Evolutionary conservation across 1,284 basidiomycete genomes (phyloP), one percentile per base, ranked within the genome.

Genomic region (Rhodofomes roseus): DNA sequence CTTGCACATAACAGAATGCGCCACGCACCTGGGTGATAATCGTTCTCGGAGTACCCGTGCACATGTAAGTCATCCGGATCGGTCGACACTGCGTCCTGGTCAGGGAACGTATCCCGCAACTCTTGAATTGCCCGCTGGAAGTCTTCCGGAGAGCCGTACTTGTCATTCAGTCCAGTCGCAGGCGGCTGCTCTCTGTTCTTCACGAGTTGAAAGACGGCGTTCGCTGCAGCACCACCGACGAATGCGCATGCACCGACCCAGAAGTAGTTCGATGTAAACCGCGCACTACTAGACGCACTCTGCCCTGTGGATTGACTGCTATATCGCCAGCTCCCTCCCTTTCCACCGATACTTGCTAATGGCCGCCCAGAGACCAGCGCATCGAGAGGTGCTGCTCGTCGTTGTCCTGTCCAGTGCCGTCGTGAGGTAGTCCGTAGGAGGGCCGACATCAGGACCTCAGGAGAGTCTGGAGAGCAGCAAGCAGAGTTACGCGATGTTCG

Each of bases 1-100:
- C 22, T 27, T 11, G 22, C 9, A 16, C 6, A 29, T n/a, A 39
- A 11, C 4, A 52, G 29, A 23, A 20, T 36, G 12, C 34, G 29
- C 63, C 84, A 86, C 80, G n/a, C n/a, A n/a, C n/a, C n/a, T 51
- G 80, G 79, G 68, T 85, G 85, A 62, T 86, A 78, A 48, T 84
- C 81, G 59, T 82, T 81, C 54, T 77, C 73, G 2, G 85, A 86
- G 61, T 79, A 81, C 0, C 87, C 87, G 64, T 89, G 86, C 14
- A 74, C 65, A 14, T 77, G 73, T 8, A 89, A 69, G 56, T 84
- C 81, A 34, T 83, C 81, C 4, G 75, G 70, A 65, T 86, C 80
- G 0, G 81, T 86, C 12, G 84, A 82, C 14, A 88, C 81, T 7
- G 70, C 57, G 16, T 74, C 77, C 22, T 72, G 68, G 1, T 50